These are phyloP conservation scores for Rubroboletus pulcherrimus DNA, from an alignment of 768 basidiomycete species.

Conservation along the genomic window DNA sequence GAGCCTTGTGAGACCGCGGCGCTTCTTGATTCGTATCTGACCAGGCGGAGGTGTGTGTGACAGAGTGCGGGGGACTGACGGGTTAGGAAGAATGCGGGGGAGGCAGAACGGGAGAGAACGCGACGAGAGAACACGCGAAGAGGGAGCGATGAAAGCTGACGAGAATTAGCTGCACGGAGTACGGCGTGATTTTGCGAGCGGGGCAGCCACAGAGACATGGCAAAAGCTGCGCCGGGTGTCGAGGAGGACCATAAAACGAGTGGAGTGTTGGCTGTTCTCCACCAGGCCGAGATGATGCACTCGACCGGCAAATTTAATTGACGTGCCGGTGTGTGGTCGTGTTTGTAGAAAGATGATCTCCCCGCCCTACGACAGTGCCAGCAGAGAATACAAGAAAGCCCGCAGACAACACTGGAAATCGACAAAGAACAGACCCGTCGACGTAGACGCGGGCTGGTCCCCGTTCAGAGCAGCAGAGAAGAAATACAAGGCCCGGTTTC, in stretches of 20 bases:
- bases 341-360: slow-evolving; percentile 27
- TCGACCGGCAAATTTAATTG: not conserved
- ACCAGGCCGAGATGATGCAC: not conserved
- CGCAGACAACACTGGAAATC: slow-evolving; percentile 56
- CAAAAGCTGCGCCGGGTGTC: not conserved
- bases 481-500: slow-evolving; percentile 73
- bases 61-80: slow-evolving; percentile 20
- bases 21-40: slow-evolving; percentile 13
- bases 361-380: not conserved
- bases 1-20: slow-evolving; percentile 16
- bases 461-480: slow-evolving; percentile 79
- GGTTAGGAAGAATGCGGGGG: slow-evolving; percentile 22
- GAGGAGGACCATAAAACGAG: not conserved
- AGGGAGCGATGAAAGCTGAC: slow-evolving; percentile 8
- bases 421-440: slow-evolving; percentile 47
- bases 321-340: slow-evolving; percentile 17
- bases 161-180: slow-evolving; percentile 33
- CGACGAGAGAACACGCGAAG: slow-evolving; percentile 7
- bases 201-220: slow-evolving; percentile 79
- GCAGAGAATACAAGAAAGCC: slow-evolving; percentile 55
- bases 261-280: no score
- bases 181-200: slow-evolving; percentile 45
- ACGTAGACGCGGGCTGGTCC: slow-evolving; percentile 57
- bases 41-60: slow-evolving; percentile 12
- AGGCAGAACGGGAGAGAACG: slow-evolving; percentile 14